Base-by-base conservation (phyloP, 2,329 filamentous ascomycete species). In the Phialophora chinensis region DNA sequence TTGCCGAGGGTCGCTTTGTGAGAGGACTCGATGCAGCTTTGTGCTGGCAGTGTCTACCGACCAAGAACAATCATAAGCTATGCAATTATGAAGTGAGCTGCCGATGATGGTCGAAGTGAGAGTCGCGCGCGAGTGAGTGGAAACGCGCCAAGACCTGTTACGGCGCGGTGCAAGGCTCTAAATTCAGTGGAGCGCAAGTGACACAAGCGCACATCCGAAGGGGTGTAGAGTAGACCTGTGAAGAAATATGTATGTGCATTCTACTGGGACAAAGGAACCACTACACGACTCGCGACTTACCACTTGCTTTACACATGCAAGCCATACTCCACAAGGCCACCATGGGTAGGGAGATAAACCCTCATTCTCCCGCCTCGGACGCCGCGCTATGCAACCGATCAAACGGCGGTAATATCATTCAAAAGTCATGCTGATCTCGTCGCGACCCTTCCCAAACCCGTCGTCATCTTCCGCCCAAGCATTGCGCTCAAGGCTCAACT, bases 371-470 rank as follows among this genome's bases (percentile, higher is more conserved):
- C 6, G 14, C 31, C 20, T 27, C 50, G 38, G 47, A 54, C 68
- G 63, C 65, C 63, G 12, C 76, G 42, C 68, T 68, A 44, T 44
- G 38, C 38, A 66, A 66, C 60, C 66, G 66, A 29, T n/a, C 31
- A 25, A 53, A 44, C 20, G 35, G 20, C 25, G 17, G 54, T 23
- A 53, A 5, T 20, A 52, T 80, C 81, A 91, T 77, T 90, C 91
- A 86, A 94, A 94, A 69, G 90, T 92, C 90, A 94, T 90, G 35
- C 86, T 85, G 69, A 94, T 91, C 77, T 92, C 90, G 75, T 88
- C 87, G 77, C 92, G 90, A 73, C 86, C 85, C 20, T 88, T 88
- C 79, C 90, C 90, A 60, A 90, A 86, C 29, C 79, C 78, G 33
- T 89, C 86, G 53, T 91, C 89, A 54, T 87, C 82, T 65, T 87